Base-by-base conservation (phyloP, 2,329 filamentous ascomycete species). In the Bertia moriformis region DNA sequence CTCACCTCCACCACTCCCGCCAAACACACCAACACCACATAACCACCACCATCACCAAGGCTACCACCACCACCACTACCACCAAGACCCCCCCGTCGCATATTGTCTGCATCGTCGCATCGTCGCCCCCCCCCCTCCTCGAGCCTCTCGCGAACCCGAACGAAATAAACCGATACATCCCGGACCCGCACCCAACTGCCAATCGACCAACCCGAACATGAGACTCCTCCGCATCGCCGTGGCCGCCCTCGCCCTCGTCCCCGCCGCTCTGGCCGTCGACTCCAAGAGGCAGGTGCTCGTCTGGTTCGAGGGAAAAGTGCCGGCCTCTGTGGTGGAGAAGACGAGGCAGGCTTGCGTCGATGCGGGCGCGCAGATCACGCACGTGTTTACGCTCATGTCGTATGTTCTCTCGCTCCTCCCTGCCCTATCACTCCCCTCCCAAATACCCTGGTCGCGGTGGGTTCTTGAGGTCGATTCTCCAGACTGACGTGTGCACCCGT, bases 281-380 rank as follows among this genome's bases (percentile, higher is more conserved):
- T 63, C 66, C 44, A 71, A 78, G 53, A 84, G 85, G 58, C 73
- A 75, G 24, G 75, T 93, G 45, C 78, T 95, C 49, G 68, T 95
- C 51, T 84, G 72, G 51, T 94, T 81, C 18, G 64, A 77, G 39
- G 67, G 73, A 37, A 81, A 77, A 13, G 49, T 61, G 2, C 79
- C 85, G 15, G 63, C 80, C 45, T 67, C 65, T 24, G 63, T 93
- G 24, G 57, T 94, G 20, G 62, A 76, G 17, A 59, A 82, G 41
- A 86, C 84, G 35, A 91, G 81, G 65, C 60, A 79, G 32, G 71
- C 73, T 2, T 78, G 94, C 49, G 59, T 66, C 39, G 65, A 77
- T 36, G 78, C 77, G 29, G 83, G 83, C 38, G 85, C 84, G 29
- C 60, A 72, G 38, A 85, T 94, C 49, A 91, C 82, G 17, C 85